Evolutionary conservation across 495 filamentous ascomycete genomes (phyloP), one percentile per base, ranked within the genome.

Genomic region (Podospora bellae-mahoneyi): DNA sequence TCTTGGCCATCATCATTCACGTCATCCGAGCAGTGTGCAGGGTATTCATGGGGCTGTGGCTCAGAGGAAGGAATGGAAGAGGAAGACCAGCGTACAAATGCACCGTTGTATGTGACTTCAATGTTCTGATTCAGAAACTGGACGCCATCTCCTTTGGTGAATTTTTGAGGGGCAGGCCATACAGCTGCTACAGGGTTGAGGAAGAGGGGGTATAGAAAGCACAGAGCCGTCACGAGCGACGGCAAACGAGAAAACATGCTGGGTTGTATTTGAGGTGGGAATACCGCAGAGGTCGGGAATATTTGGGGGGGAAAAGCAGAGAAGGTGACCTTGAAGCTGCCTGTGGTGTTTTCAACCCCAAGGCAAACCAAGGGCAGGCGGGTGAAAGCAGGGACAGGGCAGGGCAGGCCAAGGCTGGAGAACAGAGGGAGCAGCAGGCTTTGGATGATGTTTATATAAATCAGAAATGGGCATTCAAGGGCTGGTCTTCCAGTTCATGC

Each of bases 91-190:
- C 84, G 76, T 87, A 86, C 85, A 74, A 67, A 74, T 75, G 73
- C 77, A 69, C 84, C 83, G 74, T 87, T 86, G 71, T 89, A 89
- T 30, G 80, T 84, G 62, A 90, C 78, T 18, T 79, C 48, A 15
- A 89, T 75, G 65, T 80, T 75, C 23, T 83, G 75, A 57, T 80
- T 74, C 64, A 91, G 85, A 80, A 84, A 91, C 48, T 90, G 68
- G 19, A 83, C 80, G 4, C 80, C 79, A 67, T 78, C 78, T 9
- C 88, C 88, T 65, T 78, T 83, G 62, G 78, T 80, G 71, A 84
- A 82, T 60, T 72, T 80, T 55, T 75, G 70, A 13, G 88, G 88
- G 7, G 84, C 77, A 3, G 88, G 88, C 88, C 88, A 90, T 62
- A 90, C 75, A 1, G 88, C 88, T 7, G 72, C 70, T 39, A 68